Percentiles rank a stretch among this genome's conserved stretches.
Evolutionary conservation across 495 filamentous ascomycete species (phyloP).

Genomic region (Penicillium canariense): DNA sequence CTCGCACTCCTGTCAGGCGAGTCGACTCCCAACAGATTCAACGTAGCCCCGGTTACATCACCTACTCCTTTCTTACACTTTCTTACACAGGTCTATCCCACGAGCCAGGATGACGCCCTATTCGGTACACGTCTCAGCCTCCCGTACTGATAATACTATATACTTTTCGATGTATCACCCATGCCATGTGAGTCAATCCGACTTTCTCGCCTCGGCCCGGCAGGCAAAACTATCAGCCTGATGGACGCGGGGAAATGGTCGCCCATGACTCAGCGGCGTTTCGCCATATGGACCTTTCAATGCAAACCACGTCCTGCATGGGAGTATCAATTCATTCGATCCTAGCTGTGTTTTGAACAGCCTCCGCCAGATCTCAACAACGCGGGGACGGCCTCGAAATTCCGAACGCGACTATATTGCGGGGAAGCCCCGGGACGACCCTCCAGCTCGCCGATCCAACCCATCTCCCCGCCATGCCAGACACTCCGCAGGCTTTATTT

Average conservation of each 20-base stretch:
- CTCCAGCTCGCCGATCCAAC: background rate
- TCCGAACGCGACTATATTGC: background rate
- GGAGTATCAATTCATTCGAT: background rate
- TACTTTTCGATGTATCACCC: background rate
- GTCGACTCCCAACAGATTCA: too few species aligned
- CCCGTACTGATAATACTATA: too few species aligned
- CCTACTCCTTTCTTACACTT: too few species aligned
- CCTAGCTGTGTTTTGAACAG: background rate
- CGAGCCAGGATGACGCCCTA: too few species aligned
- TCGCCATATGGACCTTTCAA: slow-evolving; percentile 2
- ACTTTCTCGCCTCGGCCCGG: background rate
- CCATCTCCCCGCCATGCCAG: slow-evolving; percentile 26
- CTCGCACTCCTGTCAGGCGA: too few species aligned
- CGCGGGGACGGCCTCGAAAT: background rate
- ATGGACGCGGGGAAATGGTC: background rate
- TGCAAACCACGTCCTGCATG: background rate
- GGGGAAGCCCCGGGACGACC: background rate
- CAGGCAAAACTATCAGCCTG: slow-evolving; percentile 14
- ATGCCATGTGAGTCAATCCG: background rate
- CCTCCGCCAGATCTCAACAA: background rate
- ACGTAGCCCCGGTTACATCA: too few species aligned
- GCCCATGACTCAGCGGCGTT: slow-evolving; percentile 7
- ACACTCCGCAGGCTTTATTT: slow-evolving; percentile 46
- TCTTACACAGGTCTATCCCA: too few species aligned
- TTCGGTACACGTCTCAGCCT: too few species aligned